These are phyloP conservation scores for Fusarium nurragi DNA, from an alignment of 2,329 filamentous ascomycete genomes.

Conservation along the genomic window DNA sequence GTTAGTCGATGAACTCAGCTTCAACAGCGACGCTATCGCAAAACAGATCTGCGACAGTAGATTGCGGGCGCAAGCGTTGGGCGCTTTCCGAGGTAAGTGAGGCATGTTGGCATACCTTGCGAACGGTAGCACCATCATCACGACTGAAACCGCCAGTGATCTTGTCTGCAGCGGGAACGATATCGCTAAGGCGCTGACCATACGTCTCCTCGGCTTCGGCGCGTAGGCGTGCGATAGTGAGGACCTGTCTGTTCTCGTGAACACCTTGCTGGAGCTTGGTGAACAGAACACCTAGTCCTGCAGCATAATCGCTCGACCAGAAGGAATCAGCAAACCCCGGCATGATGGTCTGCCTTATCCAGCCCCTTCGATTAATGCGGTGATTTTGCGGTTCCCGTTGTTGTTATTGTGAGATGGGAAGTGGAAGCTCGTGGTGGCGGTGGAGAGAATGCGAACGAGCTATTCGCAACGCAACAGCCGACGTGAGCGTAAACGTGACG, in stretches of 20 bases:
- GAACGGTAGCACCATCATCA: slow-evolving; percentile 94
- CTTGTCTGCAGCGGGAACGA: slow-evolving; percentile 83
- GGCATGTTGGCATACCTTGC: slow-evolving; percentile 72
- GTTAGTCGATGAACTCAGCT: slow-evolving; percentile 31
- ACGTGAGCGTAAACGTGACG: slow-evolving; percentile 16
- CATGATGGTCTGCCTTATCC: slow-evolving; percentile 63
- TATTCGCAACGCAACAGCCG: slow-evolving; percentile 15
- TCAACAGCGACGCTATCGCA: neutral
- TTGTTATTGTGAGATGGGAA: slow-evolving; percentile 14
- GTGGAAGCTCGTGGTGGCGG: slow-evolving; percentile 22
- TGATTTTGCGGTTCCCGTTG: slow-evolving; percentile 16
- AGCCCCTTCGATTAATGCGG: slow-evolving; percentile 35
- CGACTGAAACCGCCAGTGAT: slow-evolving; percentile 83
- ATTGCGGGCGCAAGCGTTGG: slow-evolving; percentile 1
- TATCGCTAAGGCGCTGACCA: slow-evolving; percentile 80
- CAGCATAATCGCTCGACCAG: slow-evolving; percentile 98
- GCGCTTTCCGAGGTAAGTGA: neutral
- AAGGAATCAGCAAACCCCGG: slow-evolving; percentile 94
- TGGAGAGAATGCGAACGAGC: slow-evolving; percentile 15
- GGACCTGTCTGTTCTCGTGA: slow-evolving; percentile 91
- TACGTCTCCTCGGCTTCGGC: slow-evolving; percentile 96
- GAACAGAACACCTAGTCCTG: slow-evolving; percentile 92
- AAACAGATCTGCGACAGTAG: neutral
- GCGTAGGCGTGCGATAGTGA: slow-evolving; percentile 91
- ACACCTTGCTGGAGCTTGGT: slow-evolving; percentile 96